Percentiles rank a stretch among this genome's conserved stretches.
Conservation (phyloP, 176 grass and related monocot genomes). For the Avena insularis region DNA sequence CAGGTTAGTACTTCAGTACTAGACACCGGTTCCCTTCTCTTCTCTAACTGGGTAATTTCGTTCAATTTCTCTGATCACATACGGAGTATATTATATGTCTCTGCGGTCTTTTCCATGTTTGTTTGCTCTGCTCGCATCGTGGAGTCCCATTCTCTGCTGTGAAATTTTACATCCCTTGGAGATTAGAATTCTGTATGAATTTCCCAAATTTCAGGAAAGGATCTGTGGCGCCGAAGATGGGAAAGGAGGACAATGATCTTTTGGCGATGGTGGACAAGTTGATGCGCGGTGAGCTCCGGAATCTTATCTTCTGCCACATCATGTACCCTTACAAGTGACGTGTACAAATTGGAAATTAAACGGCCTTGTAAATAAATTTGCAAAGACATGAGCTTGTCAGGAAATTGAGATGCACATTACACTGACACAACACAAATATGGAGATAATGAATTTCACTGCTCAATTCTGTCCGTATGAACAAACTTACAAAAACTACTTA, state of each 20-base stretch:
- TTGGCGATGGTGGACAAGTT: constrained; percentile 41
- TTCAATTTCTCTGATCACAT: background rate
- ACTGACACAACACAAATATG: background rate
- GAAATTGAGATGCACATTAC: background rate
- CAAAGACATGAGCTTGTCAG: background rate
- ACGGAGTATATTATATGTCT: background rate
- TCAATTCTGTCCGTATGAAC: background rate
- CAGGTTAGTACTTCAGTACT: constrained; percentile 27
- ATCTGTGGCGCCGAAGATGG: constrained; percentile 17
- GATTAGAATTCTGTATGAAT: background rate
- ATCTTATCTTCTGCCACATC: background rate
- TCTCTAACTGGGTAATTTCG: background rate
- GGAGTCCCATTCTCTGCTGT: background rate
- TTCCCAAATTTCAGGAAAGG: constrained; percentile 41
- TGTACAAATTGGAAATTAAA: background rate
- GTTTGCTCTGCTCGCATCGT: background rate
- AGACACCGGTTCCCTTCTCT: background rate
- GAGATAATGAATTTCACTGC: background rate
- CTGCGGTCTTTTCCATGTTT: background rate
- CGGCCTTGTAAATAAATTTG: background rate
- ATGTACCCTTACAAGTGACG: background rate
- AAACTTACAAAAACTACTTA: constrained; percentile 1
- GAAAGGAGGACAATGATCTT: constrained; percentile 42
- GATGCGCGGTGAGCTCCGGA: constrained; percentile 27
- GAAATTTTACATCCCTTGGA: background rate